phyloP scores from a whole-genome alignment of 768 basidiomycete genomes.

The Exsudoporus frostii region DNA sequence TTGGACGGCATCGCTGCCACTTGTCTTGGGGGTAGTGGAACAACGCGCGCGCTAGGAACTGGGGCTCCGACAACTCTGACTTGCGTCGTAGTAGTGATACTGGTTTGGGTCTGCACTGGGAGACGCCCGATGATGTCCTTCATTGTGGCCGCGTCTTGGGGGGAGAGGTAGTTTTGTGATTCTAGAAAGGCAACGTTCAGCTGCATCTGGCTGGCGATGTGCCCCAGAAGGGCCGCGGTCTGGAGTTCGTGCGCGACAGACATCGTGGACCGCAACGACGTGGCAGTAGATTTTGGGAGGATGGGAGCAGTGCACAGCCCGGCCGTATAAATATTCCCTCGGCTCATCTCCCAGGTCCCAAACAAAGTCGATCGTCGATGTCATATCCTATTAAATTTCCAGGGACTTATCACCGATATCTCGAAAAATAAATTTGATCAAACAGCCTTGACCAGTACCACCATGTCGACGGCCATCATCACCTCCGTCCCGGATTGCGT shows the following conservation, averaged over 20 bases:
- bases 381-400: neutral
- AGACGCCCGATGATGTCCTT: constrained; percentile 49
- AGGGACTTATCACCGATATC: neutral
- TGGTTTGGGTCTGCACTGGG: constrained; percentile 22
- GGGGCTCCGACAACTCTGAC: constrained; percentile 6
- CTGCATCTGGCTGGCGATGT: constrained; percentile 55
- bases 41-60: constrained; percentile 2
- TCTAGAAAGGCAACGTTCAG: constrained; percentile 57
- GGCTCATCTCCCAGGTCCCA: constrained; percentile 2
- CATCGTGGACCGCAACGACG: constrained; percentile 13
- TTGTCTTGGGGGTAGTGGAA: constrained; percentile 18
- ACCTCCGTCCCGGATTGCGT: constrained; percentile 42
- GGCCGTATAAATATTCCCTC: constrained; percentile 11
- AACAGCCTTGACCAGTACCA: neutral
- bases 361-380: neutral
- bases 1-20: constrained; percentile 3
- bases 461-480: constrained; percentile 34
- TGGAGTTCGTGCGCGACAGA: constrained; percentile 24
- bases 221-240: constrained; percentile 50
- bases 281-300: neutral
- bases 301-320: neutral
- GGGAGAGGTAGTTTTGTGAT: constrained; percentile 50
- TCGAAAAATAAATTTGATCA: neutral
- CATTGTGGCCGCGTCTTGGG: constrained; percentile 41
- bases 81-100: constrained; percentile 11